These are phyloP conservation scores for Rubroshorea leprosula DNA, from an alignment of 345 rosid species.

Conservation along the genomic window DNA sequence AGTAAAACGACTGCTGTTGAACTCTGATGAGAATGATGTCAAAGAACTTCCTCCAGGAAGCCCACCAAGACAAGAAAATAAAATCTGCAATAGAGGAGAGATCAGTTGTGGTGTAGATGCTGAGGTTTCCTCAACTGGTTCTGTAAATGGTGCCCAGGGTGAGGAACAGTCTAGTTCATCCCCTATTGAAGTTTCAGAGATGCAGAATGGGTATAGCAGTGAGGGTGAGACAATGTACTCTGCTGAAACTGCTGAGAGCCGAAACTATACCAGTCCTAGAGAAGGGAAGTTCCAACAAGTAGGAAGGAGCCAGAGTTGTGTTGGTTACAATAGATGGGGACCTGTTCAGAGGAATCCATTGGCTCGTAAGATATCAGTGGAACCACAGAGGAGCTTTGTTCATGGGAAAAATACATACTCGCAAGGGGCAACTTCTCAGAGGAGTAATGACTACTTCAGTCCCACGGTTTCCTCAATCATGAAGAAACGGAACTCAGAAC, in stretches of 20 bases:
- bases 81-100: constrained; percentile 19
- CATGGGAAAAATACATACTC: constrained; percentile 71
- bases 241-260: constrained; percentile 95
- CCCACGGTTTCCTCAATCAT: constrained; percentile 89
- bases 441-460: constrained; percentile 86
- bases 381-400: constrained; percentile 68
- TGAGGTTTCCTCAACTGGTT: constrained; percentile 61
- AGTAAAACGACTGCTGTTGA: constrained; percentile 24
- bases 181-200: constrained; percentile 30
- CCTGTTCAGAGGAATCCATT: constrained; percentile 42
- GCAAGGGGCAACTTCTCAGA: constrained; percentile 75
- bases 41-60: constrained; percentile 23
- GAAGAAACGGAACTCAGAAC: constrained; percentile 70
- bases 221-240: constrained; percentile 98
- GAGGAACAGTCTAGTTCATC: constrained; percentile 62
- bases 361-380: constrained; percentile 49
- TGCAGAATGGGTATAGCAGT: constrained; percentile 52
- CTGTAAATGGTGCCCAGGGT: constrained; percentile 57
- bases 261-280: constrained; percentile 79
- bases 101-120: constrained; percentile 23
- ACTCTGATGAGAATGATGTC: constrained; percentile 26
- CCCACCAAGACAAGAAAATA: constrained; percentile 28
- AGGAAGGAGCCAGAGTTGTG: constrained; percentile 92
- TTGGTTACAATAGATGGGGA: constrained; percentile 72
- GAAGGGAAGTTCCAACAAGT: constrained; percentile 60